Evolutionary conservation across 768 basidiomycete genomes (phyloP).

Genomic region (Mycena pura): DNA sequence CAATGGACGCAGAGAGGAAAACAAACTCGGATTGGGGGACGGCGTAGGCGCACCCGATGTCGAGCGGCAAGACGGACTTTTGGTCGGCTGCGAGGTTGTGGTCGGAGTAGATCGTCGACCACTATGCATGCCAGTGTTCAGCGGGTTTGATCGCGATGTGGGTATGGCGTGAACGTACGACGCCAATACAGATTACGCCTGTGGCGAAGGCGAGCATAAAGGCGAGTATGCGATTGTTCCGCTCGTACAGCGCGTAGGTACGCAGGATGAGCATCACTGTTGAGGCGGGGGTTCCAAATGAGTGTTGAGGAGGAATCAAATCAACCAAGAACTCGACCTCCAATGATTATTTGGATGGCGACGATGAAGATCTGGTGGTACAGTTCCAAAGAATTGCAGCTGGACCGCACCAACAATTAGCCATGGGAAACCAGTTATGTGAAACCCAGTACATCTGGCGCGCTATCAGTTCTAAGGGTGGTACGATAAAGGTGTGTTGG

Average conservation of each 20-base stretch:
- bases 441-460: background rate
- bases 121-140: background rate
- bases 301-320: no score
- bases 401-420: background rate
- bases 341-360: constrained; percentile 8
- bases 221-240: background rate
- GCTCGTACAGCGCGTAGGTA: constrained; percentile 21
- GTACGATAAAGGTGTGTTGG: background rate
- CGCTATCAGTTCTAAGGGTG: background rate
- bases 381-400: background rate
- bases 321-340: constrained; percentile 4
- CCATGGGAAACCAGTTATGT: background rate
- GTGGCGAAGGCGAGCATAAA: background rate
- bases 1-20: background rate
- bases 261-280: constrained; percentile 20
- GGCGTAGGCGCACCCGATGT: constrained; percentile 14
- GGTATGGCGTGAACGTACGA: constrained; percentile 4
- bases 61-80: background rate
- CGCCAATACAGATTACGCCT: background rate
- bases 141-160: background rate
- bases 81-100: no score
- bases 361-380: constrained; percentile 19
- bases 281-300: background rate
- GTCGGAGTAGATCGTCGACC: background rate
- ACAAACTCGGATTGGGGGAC: background rate